Conservation (phyloP, 345 rosid genomes). For the Gossypium australe region DNA sequence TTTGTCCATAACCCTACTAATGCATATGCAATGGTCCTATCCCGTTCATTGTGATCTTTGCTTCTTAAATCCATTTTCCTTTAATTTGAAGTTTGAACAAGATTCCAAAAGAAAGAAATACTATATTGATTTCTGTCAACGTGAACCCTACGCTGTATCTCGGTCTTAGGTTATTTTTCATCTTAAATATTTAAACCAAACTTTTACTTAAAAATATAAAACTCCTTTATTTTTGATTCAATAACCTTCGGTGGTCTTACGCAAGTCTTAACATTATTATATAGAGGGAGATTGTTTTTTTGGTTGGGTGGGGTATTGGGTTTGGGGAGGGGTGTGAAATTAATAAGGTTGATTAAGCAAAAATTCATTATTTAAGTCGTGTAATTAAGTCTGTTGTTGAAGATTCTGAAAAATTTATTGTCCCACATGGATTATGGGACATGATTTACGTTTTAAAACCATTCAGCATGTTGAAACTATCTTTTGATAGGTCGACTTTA, state of each 20-base stretch:
- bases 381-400: neutral
- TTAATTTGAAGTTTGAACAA: neutral
- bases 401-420: neutral
- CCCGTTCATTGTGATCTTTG: too few species aligned
- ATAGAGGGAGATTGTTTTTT: neutral
- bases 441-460: neutral
- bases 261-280: too few species aligned
- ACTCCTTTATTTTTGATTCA: too few species aligned
- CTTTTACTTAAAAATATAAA: too few species aligned
- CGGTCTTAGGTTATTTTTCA: neutral
- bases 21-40: too few species aligned
- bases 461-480: neutral
- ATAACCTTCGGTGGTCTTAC: too few species aligned
- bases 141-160: conserved; percentile 22
- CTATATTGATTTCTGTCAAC: neutral
- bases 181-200: neutral
- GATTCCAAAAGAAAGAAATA: too few species aligned
- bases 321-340: neutral
- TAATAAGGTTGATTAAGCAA: neutral
- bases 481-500: too few species aligned
- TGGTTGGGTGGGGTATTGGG: neutral
- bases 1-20: too few species aligned
- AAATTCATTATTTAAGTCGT: neutral
- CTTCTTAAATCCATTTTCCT: neutral
- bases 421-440: neutral